Evolutionary conservation across 306 rosid genomes (phyloP), one percentile per base, ranked within the genome.

Genomic region (Biancaea sappan): DNA sequence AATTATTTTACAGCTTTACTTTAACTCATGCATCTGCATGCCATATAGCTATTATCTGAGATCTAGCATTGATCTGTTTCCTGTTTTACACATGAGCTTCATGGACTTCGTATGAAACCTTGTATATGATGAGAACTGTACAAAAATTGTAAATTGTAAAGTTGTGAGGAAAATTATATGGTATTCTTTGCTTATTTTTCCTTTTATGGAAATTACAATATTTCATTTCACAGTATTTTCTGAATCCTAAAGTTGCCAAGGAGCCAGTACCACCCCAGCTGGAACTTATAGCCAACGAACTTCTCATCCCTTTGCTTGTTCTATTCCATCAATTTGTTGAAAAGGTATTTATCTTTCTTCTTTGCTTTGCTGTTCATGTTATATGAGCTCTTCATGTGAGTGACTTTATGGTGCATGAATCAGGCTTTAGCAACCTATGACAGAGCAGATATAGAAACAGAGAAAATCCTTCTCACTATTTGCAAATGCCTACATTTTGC

Each of bases 401-500:
- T 58, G 73, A 67, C 74, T 85, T 64, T 67, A 15, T 77, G 50
- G 13, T 75, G 47, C 56, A 81, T 75, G 71, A 29, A 60, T 79
- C 90, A 92, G 98, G 92, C 80, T 66, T 77, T 83, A 69, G 84
- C 84, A 52, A 71, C 60, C 65, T 63, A 52, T 14, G 75, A 50
- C 53, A 66, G 47, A 52, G 69, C 74, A 58, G 86, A 85, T 57
- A 70, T 60, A 62, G 89, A 90, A 78, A 76, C 56, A 22, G 96
- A 85, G 83, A 88, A 79, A 80, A 63, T 84, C 26, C 89, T 92
- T 62, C 92, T 88, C 75, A 72, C 86, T 54, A 77, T 86, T 59
- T 87, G 96, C 88, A 92, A 92, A 85, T 92, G 98, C 87, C 66
- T 92, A 38, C 84, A 88, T 83, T 90, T 86, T 78, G 78, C 92